Conservation (phyloP, 495 filamentous ascomycete genomes). For the Pseudotulostoma volvatum region DNA sequence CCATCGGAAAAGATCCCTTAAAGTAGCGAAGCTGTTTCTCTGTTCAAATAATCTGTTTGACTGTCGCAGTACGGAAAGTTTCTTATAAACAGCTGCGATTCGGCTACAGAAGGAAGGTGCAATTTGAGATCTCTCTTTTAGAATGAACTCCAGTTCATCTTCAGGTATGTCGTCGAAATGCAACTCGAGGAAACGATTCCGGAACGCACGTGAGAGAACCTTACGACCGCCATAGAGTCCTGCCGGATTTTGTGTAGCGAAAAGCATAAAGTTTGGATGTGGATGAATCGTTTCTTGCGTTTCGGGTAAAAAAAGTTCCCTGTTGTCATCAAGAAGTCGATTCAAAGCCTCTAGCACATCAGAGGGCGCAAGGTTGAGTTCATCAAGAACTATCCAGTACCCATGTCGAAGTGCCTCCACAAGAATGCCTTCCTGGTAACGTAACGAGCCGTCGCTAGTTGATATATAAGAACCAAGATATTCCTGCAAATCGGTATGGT, state of each 20-base stretch:
- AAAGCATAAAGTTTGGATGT: slow-evolving; percentile 91
- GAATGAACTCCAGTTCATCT: slow-evolving; percentile 80
- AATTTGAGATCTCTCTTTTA: slow-evolving; percentile 73
- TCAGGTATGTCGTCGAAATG: slow-evolving; percentile 98
- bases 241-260: slow-evolving; percentile 96
- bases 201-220: slow-evolving; percentile 78
- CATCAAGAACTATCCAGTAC: slow-evolving; percentile 95
- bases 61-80: slow-evolving; percentile 76
- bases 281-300: slow-evolving; percentile 88
- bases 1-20: slow-evolving; percentile 95
- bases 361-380: slow-evolving; percentile 88
- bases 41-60: slow-evolving; percentile 86
- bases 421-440: slow-evolving; percentile 86
- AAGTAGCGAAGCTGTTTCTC: slow-evolving; percentile 90
- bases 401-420: slow-evolving; percentile 85
- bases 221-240: slow-evolving; percentile 93
- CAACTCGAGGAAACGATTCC: slow-evolving; percentile 91
- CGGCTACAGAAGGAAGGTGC: slow-evolving; percentile 78
- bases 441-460: slow-evolving; percentile 61
- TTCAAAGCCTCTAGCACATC: slow-evolving; percentile 95
- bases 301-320: slow-evolving; percentile 93
- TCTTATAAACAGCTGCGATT: slow-evolving; percentile 89
- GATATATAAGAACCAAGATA: slow-evolving; percentile 93
- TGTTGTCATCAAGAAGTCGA: slow-evolving; percentile 86
- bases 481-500: slow-evolving; percentile 95